Percentiles rank a stretch among this genome's conserved stretches.
phyloP scores from a whole-genome alignment of 2,329 filamentous ascomycete species.

The Fusarium secorum region DNA sequence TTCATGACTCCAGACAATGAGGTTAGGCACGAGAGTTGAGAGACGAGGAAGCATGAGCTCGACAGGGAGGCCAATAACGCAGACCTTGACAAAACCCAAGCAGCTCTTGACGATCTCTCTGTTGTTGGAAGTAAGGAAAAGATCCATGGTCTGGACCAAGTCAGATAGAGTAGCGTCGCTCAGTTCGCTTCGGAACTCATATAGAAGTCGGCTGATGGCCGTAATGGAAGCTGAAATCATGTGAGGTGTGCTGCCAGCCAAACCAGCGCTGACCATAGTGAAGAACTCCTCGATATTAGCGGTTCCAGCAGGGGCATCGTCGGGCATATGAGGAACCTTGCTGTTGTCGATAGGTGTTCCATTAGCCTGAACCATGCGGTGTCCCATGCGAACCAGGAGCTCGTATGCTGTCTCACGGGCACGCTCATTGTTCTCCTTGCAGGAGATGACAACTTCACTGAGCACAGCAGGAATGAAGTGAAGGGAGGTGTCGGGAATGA shows the following conservation, averaged over 20 bases:
- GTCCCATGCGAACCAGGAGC: conserved; percentile 85
- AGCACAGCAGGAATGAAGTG: conserved; percentile 94
- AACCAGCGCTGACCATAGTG: conserved; percentile 96
- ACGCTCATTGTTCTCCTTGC: conserved; percentile 97
- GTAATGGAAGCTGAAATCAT: conserved; percentile 99
- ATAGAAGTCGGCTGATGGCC: conserved; percentile 89
- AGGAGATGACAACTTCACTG: conserved; percentile 93
- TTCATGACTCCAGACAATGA: conserved; percentile 96
- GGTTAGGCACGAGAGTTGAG: conserved; percentile 79
- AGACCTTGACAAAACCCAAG: conserved; percentile 96
- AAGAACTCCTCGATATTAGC: conserved; percentile 95
- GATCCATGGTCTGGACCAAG: conserved; percentile 91
- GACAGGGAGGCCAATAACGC: conserved; percentile 83
- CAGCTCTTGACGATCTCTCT: conserved; percentile 95
- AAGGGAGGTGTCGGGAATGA: conserved; percentile 77
- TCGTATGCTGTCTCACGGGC: conserved; percentile 90
- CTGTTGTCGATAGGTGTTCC: conserved; percentile 82
- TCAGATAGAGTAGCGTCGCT: conserved; percentile 76
- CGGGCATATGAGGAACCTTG: conserved; percentile 86
- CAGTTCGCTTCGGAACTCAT: conserved; percentile 81
- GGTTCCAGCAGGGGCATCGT: conserved; percentile 76
- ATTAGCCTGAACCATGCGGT: conserved; percentile 73
- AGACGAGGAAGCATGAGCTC: conserved; percentile 82
- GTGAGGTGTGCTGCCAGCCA: conserved; percentile 91
- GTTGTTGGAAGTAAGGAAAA: conserved; percentile 96